Evolutionary conservation across 2,329 filamentous ascomycete species (phyloP).

Genomic region (Trichoderma aggressivum): DNA sequence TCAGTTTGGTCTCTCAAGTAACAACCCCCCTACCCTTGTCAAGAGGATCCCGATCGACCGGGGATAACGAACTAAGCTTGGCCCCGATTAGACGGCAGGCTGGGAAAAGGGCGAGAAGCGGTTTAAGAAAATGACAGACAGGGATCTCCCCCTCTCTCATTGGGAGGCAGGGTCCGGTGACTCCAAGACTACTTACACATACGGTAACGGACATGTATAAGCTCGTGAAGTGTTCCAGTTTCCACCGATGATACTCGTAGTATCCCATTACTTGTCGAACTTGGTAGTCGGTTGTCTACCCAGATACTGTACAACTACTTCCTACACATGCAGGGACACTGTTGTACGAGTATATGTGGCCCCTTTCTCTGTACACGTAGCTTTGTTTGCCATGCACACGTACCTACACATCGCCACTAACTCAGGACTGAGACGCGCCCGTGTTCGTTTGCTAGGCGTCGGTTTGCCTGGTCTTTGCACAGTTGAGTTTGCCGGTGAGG

Average conservation of each 20-base stretch:
- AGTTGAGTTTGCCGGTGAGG: neutral
- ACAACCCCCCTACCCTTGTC: neutral
- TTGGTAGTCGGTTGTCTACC: too few relatives aligned
- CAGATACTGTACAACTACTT: neutral
- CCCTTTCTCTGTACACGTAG: neutral
- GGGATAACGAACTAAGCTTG: neutral
- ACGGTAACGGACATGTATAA: neutral
- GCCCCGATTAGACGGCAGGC: neutral
- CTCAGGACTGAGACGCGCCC: neutral
- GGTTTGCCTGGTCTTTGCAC: neutral
- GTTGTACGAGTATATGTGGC: neutral
- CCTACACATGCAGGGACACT: neutral
- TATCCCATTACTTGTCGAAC: neutral
- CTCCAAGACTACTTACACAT: neutral
- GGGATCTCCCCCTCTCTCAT: neutral
- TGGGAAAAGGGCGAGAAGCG: neutral
- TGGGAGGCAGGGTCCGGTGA: neutral
- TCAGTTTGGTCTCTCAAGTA: neutral
- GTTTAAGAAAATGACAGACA: neutral
- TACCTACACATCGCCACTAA: neutral
- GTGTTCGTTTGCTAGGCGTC: neutral
- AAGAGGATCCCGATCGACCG: slow-evolving; percentile 4
- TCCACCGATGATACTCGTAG: neutral
- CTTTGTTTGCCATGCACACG: neutral
- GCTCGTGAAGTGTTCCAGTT: neutral